Evolutionary conservation across 2,329 filamentous ascomycete species (phyloP), one percentile per base, ranked within the genome.

Genomic region (Tolypocladium album): DNA sequence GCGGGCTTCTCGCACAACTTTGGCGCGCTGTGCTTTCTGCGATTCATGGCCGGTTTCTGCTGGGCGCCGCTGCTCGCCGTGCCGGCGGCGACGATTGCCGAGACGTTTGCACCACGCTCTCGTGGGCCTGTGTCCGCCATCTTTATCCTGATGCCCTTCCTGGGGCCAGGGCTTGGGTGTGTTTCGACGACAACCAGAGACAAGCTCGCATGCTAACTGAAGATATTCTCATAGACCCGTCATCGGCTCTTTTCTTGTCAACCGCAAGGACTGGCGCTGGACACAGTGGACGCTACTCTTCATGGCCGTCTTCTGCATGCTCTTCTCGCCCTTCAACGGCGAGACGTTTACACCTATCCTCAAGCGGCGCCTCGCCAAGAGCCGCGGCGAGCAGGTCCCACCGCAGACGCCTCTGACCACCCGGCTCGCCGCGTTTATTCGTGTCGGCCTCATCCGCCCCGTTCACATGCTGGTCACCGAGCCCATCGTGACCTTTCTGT

Each of bases 401-500:
- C 63, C 64, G 0, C 57, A 58, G 0, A 66, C 69, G 0, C 68
- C 74, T 0, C 17, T 71, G 4, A 11, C 55, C 0, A 57, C 65
- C 9, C 69, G 66, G 4, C 53, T 75, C 34, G 65, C 63, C 24
- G 22, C 62, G 1, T 79, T 81, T 60, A 61, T 78, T 3, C 70
- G 75, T 0, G 69, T 76, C 1, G 76, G 78, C 1, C 67, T 83
- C 1, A 61, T 81, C 20, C 74, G 82, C 13, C 83, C 83, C 0
- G 22, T 85, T 0, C 76, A 79, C 53, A 85, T 89, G 76, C 75
- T 88, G 9, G 67, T 85, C 47, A 79, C 80, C 1, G 86, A 88
- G 65, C 85, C 85, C 2, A 86, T 88, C 43, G 80, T 87, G 2
- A 78, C 79, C 13, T 82, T 85, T 59, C 69, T 78, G 43, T 78